Evolutionary conservation across 768 basidiomycete genomes (phyloP).

Genomic region (Butyriboletus loyo): DNA sequence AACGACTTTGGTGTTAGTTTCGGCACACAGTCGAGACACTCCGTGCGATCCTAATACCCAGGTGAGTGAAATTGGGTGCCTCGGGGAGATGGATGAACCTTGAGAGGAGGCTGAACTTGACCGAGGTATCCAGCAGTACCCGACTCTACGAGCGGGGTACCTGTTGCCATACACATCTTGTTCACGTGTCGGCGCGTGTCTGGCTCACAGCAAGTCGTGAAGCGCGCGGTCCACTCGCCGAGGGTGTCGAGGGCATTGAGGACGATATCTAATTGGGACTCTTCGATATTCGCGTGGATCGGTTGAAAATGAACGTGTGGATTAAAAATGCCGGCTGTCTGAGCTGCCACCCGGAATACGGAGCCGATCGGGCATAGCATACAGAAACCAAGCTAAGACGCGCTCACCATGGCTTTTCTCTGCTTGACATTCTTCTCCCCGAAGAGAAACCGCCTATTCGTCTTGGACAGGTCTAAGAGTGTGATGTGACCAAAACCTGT

Average conservation of each 20-base stretch:
- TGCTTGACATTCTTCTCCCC: conserved; percentile 96
- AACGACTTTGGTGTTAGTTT: conserved; percentile 93
- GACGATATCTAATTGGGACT: conserved; percentile 86
- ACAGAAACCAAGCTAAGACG: background rate
- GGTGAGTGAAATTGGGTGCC: background rate
- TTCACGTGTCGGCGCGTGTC: conserved; percentile 96
- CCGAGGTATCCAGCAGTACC: conserved; percentile 97
- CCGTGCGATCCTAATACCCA: conserved; percentile 65
- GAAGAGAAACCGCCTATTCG: conserved; percentile 97
- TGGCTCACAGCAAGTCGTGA: conserved; percentile 27
- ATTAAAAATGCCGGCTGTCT: conserved; percentile 80
- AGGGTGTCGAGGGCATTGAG: conserved; percentile 96
- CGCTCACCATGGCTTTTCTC: conserved; percentile 82
- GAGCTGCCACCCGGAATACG: conserved; percentile 65
- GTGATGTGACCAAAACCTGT: conserved; percentile 93
- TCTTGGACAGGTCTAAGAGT: conserved; percentile 90
- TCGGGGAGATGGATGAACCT: conserved; percentile 44
- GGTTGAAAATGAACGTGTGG: conserved; percentile 85
- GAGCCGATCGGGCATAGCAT: background rate
- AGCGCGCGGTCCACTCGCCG: conserved; percentile 48
- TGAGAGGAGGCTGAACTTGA: conserved; percentile 91
- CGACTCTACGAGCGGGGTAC: conserved; percentile 89
- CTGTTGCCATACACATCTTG: conserved; percentile 94
- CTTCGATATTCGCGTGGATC: conserved; percentile 95
- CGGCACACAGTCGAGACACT: conserved; percentile 95